Evolutionary conservation across 2,329 filamentous ascomycete genomes (phyloP), one percentile per base, ranked within the genome.

Genomic region (Aspergillus udagawae): DNA sequence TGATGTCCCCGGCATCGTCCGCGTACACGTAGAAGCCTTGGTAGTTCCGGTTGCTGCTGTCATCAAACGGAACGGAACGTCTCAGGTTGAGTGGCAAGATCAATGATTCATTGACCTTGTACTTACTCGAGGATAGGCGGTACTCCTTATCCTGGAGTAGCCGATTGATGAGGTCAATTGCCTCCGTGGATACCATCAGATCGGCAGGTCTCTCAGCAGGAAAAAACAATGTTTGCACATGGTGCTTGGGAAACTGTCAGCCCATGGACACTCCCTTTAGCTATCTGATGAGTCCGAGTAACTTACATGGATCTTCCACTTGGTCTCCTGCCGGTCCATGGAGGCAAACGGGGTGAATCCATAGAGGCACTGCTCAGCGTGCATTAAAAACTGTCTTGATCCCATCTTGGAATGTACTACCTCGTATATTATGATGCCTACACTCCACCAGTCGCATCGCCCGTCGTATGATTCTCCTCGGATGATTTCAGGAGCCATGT

Each of bases 401-500:
- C n/a, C 14, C 21, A 9, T 14, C 17, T 9, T 14, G 41, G 20
- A 4, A 35, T 62, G 23, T 14, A 70, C 54, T 65, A 83, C 83
- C 74, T 97, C 93, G 68, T 91, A 97, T 56, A 97, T 76, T 69
- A 97, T 97, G 69, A 97, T 86, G 53, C 92, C 93, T 65, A 97
- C 85, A 75, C 92, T 97, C 93, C 90, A 97, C 91, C 84, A 97
- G 75, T 97, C 93, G 75, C 93, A 97, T 68, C 93, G 83, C 29
- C 90, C 93, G 75, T 97, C 94, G 72, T 97, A 97, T 41, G 82
- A 77, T 51, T 91, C 83, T 28, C 92, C 91, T 63, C 83, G 80
- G 57, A 97, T 87, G 20, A 97, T 90, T 77, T 97, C 94, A 1
- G 93, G 93, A 0, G 94, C 93, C 94, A 97, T 97, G 77, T 97